Base-by-base conservation (phyloP, 2,329 filamentous ascomycete species). In the Zarea fungicola region DNA sequence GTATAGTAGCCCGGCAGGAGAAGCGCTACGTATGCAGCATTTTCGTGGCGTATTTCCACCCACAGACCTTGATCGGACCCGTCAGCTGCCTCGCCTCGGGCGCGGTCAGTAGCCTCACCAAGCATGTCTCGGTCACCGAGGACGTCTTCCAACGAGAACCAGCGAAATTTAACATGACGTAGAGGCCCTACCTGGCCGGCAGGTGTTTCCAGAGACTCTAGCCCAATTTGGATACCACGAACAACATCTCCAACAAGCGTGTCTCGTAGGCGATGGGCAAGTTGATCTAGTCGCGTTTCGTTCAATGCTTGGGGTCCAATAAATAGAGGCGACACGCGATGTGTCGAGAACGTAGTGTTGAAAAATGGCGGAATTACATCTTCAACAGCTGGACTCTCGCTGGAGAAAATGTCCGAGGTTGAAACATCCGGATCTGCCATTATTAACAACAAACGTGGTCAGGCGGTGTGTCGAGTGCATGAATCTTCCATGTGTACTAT, bases 281-380 rank as follows among this genome's bases (percentile, higher is more conserved):
- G 65, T 0, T 60, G 49, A 13, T 66, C 60, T 3, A 82, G 67
- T 3, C 71, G 68, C 0, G 58, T 35, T 0, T 60, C 40, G 0
- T 64, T 65, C 1, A 80, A 64, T 13, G 58, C 56, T 3, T 71
- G 62, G 3, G 62, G 46, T 21, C 75, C 76, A 19, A 77, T 51
- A 57, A 74, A 72, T 1, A 83, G 65, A 1, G 78, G 77, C 0
- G 78, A 81, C 3, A 73, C 70, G 40, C 77, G 75, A 56, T 80
- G 73, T 6, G 74, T 74, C 4, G 78, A 76, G 54, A 80, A 82
- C 13, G 77, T 80, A 1, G 75, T 80, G 64, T 79, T 77, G 67
- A 78, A 79, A 60, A 83, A 76, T 3, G 71, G 70, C 21, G 69
- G 65, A 19, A 57, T 52, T 1, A 48, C 44, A 31, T 57, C 53